Evolutionary conservation across 768 basidiomycete species (phyloP), one percentile per base, ranked within the genome.

Genomic region (Glaciozyma antarctica): DNA sequence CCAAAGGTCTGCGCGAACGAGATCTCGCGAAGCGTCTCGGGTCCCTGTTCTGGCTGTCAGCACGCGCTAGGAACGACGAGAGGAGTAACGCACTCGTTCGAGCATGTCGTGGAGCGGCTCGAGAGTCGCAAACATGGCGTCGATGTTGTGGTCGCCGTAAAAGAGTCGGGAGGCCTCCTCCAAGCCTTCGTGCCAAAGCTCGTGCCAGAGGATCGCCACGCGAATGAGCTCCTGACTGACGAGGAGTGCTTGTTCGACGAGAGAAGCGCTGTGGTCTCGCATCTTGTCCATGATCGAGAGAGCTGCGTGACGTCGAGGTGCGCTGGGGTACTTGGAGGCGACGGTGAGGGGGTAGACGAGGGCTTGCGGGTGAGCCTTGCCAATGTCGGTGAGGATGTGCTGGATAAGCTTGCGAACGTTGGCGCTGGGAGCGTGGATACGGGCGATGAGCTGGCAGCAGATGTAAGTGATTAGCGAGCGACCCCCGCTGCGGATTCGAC

Each of bases 151-250:
- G 72, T 98, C 95, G 15, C 90, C 92, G 81, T 93, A 99, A 79
- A 92, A 99, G 54, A 91, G 78, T 49, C 95, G 83, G 10, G 93
- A 95, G 9, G 95, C 95, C 77, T 99, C 95, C 78, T 99, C 95
- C 26, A 99, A 80, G 22, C 90, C 92, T 78, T 99, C 95, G 72
- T 97, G 92, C 95, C 95, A 99, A 69, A 92, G 80, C 76, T 99
- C 95, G 72, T 98, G 93, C 95, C 95, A 99, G 16, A 99, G 80
- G 66, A 99, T 98, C 10, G 95, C 94, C 10, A 98, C 90, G 24
- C 95, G 86, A 65, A 98, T 97, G 45, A 99, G 82, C 75, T 99
- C 95, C 38, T 88, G 85, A 74, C 90, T 90, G 76, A 99, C 90
- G 30, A 94, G 75, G 54, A 86, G 79, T 15, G 92, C 93, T 79